Conservation (phyloP, 352 stramenopile genomes). For the Phytophthora aleatoria region DNA sequence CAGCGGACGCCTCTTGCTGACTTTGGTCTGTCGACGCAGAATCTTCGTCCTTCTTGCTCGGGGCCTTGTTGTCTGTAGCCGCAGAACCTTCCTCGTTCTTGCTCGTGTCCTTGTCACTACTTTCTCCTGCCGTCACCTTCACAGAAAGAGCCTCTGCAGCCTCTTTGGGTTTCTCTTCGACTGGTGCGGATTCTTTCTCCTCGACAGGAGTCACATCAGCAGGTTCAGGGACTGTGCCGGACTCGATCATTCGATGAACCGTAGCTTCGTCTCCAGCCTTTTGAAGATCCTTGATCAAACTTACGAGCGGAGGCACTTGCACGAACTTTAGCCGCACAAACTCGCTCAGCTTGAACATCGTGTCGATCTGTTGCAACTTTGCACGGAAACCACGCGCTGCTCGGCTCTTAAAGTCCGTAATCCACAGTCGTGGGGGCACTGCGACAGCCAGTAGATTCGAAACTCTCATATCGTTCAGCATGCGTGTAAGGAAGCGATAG, state of each 20-base stretch:
- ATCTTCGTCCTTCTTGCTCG: constrained; percentile 6
- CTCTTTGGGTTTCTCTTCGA: constrained; percentile 10
- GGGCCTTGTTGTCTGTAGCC: background rate
- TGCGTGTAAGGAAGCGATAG: constrained; percentile 45
- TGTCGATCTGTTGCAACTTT: constrained; percentile 76
- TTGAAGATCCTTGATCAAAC: constrained; percentile 52
- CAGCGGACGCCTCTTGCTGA: background rate
- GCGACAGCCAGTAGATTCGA: constrained; percentile 32
- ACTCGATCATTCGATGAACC: constrained; percentile 45
- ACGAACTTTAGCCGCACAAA: constrained; percentile 50
- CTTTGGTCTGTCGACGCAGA: background rate
- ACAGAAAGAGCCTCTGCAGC: background rate
- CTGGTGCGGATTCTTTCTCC: background rate
- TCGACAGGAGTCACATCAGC: background rate
- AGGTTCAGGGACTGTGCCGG: constrained; percentile 32
- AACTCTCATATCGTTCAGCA: constrained; percentile 57
- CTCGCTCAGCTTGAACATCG: constrained; percentile 52
- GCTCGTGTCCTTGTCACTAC: background rate
- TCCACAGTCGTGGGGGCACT: constrained; percentile 37
- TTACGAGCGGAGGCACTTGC: constrained; percentile 36
- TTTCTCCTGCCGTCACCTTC: background rate
- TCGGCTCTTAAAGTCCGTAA: constrained; percentile 35
- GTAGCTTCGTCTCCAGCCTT: constrained; percentile 30
- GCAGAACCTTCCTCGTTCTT: constrained; percentile 3
- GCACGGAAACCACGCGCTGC: constrained; percentile 45